Percentiles rank a stretch among this genome's conserved stretches.
phyloP scores from a whole-genome alignment of 441 rosid genomes.

The Jatropha podagrica region DNA sequence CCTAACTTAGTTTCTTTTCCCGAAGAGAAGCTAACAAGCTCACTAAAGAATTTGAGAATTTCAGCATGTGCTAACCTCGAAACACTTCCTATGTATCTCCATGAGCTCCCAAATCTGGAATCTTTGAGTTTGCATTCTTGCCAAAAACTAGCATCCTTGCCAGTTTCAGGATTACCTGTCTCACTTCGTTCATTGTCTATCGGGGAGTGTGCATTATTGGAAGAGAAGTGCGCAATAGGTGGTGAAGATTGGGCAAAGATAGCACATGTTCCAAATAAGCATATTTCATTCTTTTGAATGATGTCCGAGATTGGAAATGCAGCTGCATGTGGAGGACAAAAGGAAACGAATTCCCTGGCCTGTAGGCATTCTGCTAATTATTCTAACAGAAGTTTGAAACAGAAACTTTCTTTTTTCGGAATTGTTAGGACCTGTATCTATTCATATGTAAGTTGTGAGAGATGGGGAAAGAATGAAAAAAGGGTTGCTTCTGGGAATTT shows the following conservation, averaged over 20 bases:
- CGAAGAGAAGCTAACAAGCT: slow-evolving; percentile 22
- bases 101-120: slow-evolving; percentile 31
- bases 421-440: no score
- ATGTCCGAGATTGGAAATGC: background rate
- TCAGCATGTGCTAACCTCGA: slow-evolving; percentile 35
- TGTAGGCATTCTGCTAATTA: no score
- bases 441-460: no score
- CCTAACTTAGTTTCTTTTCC: slow-evolving; percentile 29
- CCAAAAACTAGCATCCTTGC: slow-evolving; percentile 26
- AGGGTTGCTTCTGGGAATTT: no score
- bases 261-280: slow-evolving; percentile 22
- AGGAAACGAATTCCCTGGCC: no score
- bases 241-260: slow-evolving; percentile 35
- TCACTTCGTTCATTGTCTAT: slow-evolving; percentile 24
- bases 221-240: slow-evolving; percentile 24
- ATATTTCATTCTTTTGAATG: slow-evolving; percentile 8
- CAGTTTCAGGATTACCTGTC: slow-evolving; percentile 20
- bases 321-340: background rate
- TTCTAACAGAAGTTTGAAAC: no score
- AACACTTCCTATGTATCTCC: slow-evolving; percentile 27
- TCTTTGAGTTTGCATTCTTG: slow-evolving; percentile 17
- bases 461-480: no score
- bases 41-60: slow-evolving; percentile 37
- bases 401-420: no score
- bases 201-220: slow-evolving; percentile 19